Conservation (phyloP, 164 flowering plant species). For the Akebia trifoliata region DNA sequence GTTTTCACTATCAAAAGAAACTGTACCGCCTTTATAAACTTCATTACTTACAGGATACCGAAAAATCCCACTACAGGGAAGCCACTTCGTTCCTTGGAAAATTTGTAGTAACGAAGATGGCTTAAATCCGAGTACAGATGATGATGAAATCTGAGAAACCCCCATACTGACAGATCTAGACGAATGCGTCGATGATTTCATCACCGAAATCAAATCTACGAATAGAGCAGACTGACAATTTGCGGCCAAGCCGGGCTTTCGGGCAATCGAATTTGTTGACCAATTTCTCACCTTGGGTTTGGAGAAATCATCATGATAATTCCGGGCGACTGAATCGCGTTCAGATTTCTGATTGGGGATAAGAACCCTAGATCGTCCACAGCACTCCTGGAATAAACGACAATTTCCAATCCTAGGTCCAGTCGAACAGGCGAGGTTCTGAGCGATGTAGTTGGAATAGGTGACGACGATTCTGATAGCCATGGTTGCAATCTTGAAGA, state of each 20-base stretch:
- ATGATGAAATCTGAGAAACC: slow-evolving; percentile 30
- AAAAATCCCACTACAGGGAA: slow-evolving; percentile 30
- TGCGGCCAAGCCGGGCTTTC: slow-evolving; percentile 16
- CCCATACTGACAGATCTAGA: slow-evolving; percentile 24
- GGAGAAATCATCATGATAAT: slow-evolving; percentile 13
- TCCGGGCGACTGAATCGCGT: slow-evolving; percentile 16
- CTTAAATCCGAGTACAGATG: slow-evolving; percentile 19
- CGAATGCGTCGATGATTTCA: slow-evolving; percentile 30
- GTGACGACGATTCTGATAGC: slow-evolving; percentile 55
- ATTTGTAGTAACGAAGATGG: slow-evolving; percentile 40
- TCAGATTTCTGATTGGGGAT: slow-evolving; percentile 30
- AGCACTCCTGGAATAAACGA: slow-evolving; percentile 45
- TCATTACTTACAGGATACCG: slow-evolving; percentile 10
- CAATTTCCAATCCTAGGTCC: slow-evolving; percentile 28
- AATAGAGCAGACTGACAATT: slow-evolving; percentile 23
- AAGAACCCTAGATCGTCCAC: slow-evolving; percentile 30
- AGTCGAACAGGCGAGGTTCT: slow-evolving; percentile 42
- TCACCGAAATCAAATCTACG: slow-evolving; percentile 33
- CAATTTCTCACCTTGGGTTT: slow-evolving; percentile 10
- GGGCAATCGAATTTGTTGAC: slow-evolving; percentile 8
- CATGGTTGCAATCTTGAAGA: slow-evolving; percentile 34
- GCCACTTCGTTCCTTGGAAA: slow-evolving; percentile 46
- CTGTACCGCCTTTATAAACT: slow-evolving; percentile 42
- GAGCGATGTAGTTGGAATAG: slow-evolving; percentile 59
- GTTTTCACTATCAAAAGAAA: background rate